Evolutionary conservation across 2,329 filamentous ascomycete genomes (phyloP), one percentile per base, ranked within the genome.

Genomic region (Fusarium denticulatum): DNA sequence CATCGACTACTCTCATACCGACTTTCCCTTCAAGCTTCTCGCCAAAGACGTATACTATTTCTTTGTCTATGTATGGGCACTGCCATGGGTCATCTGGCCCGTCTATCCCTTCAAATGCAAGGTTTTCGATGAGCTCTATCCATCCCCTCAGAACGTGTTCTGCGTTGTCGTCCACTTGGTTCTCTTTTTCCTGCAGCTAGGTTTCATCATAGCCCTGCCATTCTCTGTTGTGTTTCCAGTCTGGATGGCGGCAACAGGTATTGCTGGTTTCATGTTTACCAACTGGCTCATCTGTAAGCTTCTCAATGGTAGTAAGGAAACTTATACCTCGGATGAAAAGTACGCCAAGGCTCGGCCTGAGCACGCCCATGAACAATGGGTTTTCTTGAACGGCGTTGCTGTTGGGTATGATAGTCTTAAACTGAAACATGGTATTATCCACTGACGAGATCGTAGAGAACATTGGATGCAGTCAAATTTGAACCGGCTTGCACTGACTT

Each of bases 321-420:
- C 84, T 6, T 90, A 87, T 73, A 80, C 81, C 24, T 90, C 89
- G 3, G 85, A 89, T 46, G 82, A 86, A 6, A 83, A 87, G 60
- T 90, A 88, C 69, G 85, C 90, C 3, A 80, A 85, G 22, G 81
- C 81, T 4, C 80, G 81, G 24, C 84, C 85, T 1, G 85, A 88
- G 71, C 86, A 90, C 79, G 83, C 84, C 16, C 85, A 90, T 59
- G 93, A 95, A 82, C 88, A 91, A 76, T 96, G 93, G 93, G 86
- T 95, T n/a, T 95, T 93, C 78, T 81, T 95, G 58, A 95, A 95
- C 77, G 93, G 93, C 2, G 89, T 95, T 34, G 89, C 87, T 15
- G 87, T 87, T 39, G 88, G 87, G 89, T 91, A 81, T 67, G 87
- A 83, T 42, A 8, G n/a, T 39, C 24, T 49, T 18, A n/a, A 15